Base-by-base conservation (phyloP, 768 basidiomycete species). In the Russula sp. region DNA sequence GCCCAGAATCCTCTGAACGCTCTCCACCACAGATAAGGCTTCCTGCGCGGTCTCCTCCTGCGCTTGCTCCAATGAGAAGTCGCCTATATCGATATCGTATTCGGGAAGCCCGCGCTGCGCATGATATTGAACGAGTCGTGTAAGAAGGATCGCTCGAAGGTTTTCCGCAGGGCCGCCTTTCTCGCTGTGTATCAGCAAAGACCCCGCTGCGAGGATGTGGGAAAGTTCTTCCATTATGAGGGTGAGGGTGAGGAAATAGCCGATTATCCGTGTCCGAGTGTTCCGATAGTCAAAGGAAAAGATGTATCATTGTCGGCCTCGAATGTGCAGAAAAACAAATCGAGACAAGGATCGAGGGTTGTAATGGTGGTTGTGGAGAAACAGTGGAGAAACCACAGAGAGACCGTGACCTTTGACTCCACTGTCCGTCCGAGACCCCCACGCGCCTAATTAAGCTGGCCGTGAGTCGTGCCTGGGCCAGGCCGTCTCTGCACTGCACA, bases 1-100 rank as follows among this genome's bases (percentile, higher is more conserved):
- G 50, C 65, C 64, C 20, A 67, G 43, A 39, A 67, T 62, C 22
- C 38, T 50, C 51, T 67, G 66, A n/a, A 65, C 55, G 43, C 35
- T 41, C 49, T 62, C 66, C 22, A 65, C 64, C 6, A 67, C 64
- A 1, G 34, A 34, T 9, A 67, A 47, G n/a, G 66, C 64, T 25
- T 61, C 60, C 32, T 46, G 38, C 7, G 64, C 64, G 0, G 66
- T 67, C 60, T 62, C 53, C 16, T 56, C 49, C 42, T 67, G 64
- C 3, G 45, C 60, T 18, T 63, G 49, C 2, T 62, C 64, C 35
- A 65, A 56, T n/a, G 64, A 52, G 2, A 46, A 16, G 8, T 52
- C 35, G 18, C 25, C 25, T 34, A 22, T 9, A 25, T 62, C 60
- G 13, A 22, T 9, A 25, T 62, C 60, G 13, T 38, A 29, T 45